Evolutionary conservation across 345 rosid species (phyloP).

Genomic region (Mercurialis annua): DNA sequence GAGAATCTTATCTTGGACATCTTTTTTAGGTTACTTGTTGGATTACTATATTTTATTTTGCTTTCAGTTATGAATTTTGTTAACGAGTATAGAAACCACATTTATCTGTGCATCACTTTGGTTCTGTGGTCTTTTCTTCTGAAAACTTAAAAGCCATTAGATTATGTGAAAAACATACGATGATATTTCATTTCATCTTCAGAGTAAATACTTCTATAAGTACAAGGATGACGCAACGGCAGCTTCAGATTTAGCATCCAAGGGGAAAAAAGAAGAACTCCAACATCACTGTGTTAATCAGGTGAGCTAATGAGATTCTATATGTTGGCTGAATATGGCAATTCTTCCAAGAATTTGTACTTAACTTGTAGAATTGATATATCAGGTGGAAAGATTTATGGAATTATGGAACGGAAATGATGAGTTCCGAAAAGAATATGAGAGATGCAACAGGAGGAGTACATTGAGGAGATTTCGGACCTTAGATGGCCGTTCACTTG

Average conservation of each 20-base stretch:
- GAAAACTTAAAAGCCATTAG: not conserved
- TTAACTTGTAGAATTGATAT: conserved; percentile 23
- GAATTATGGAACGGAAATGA: conserved; percentile 56
- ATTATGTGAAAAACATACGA: not conserved
- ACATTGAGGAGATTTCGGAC: conserved; percentile 71
- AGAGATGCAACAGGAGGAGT: conserved; percentile 53
- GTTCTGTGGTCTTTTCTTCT: not conserved
- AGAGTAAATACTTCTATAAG: conserved; percentile 57
- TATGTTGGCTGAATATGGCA: conserved; percentile 7
- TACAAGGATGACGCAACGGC: conserved; percentile 56
- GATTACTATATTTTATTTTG: too few relatives aligned
- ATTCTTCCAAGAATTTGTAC: conserved; percentile 8
- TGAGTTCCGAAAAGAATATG: conserved; percentile 65
- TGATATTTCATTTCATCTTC: conserved; percentile 23
- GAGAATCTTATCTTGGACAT: not conserved
- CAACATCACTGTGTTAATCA: conserved; percentile 58
- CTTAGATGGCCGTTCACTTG: conserved; percentile 77
- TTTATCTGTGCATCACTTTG: not conserved
- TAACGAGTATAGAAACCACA: not conserved
- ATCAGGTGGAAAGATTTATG: conserved; percentile 69
- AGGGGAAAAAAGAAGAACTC: conserved; percentile 54
- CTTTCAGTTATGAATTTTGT: too few relatives aligned
- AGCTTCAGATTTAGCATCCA: conserved; percentile 53
- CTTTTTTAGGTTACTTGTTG: not conserved
- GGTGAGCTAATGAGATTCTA: conserved; percentile 36